Percentiles rank a stretch among this genome's conserved stretches.
These are phyloP conservation scores for Fimicolochytrium jonesii DNA, from an alignment of 192 early-diverging fungal genomes.

Conservation along the genomic window DNA sequence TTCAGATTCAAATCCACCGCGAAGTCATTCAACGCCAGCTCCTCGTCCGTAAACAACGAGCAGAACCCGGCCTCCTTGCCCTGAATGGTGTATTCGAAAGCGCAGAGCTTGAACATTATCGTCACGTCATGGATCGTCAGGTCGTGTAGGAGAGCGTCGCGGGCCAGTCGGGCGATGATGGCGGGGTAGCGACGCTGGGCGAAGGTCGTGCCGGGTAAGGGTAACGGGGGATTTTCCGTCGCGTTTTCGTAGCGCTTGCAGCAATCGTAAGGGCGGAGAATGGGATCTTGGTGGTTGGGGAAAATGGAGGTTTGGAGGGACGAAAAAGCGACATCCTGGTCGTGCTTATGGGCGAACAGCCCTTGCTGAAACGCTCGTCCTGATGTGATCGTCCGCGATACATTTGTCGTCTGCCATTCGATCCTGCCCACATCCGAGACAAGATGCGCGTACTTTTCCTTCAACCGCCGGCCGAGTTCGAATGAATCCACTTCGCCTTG, in stretches of 20 bases:
- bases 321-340: conserved; percentile 1
- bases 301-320: conserved; percentile 4
- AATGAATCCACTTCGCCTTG: conserved; percentile 26
- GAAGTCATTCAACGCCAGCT: conserved; percentile 20
- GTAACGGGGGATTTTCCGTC: too few relatives aligned
- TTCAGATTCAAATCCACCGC: conserved; percentile 22
- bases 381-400: conserved; percentile 25
- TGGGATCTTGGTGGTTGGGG: conserved; percentile 24
- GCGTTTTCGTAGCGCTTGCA: conserved; percentile 22
- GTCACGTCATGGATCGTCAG: conserved; percentile 12
- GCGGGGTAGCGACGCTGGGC: conserved; percentile 27
- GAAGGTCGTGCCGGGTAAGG: too few relatives aligned
- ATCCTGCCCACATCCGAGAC: conserved; percentile 4
- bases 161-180: conserved; percentile 4
- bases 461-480: conserved; percentile 18
- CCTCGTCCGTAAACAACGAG: conserved; percentile 23
- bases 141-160: not conserved
- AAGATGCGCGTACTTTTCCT: conserved; percentile 14
- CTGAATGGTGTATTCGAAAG: conserved; percentile 32
- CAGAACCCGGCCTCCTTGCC: conserved; percentile 27
- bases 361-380: conserved; percentile 17
- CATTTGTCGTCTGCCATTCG: conserved; percentile 30
- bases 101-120: conserved; percentile 29
- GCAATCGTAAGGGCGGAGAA: conserved; percentile 29
- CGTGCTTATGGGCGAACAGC: not conserved